Evolutionary conservation across 768 basidiomycete genomes (phyloP), one percentile per base, ranked within the genome.

Genomic region (Tubosaeta brunneosetosa): DNA sequence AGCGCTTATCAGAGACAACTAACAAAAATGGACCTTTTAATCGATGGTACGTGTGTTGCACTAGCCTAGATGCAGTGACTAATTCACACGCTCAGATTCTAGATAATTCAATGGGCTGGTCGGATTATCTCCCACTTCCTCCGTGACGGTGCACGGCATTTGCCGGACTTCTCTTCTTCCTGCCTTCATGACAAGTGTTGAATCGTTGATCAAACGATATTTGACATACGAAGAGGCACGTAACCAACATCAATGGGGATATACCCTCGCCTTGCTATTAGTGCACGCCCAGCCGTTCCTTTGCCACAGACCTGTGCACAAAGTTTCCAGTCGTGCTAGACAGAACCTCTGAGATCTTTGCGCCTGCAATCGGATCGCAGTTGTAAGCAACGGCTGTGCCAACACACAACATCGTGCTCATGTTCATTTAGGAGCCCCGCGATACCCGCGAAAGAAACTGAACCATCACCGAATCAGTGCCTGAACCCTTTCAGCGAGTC

Each of bases 281-380:
- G 27, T 43, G 42, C 44, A 48, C 50, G 37, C 27, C 19, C 40
- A 41, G 27, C 32, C 55, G 56, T 65, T 50, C 44, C 51, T 47
- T 55, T 25, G 59, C 64, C 64, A 65, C 56, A 54, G 32, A 32
- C 34, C 47, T 33, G 38, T 29, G 22, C 32, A 25, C 55, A 49
- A 49, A 47, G 29, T 17, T 43, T 53, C 56, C 47, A 44, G 33
- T 5, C 27, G 45, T 14, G n/a, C 37, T 19, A 22, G n/a, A 37
- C 17, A 48, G 44, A 22, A 22, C 3, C 22, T 22, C 22, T 22
- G 3, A 22, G 22, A 61, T 59, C 62, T 27, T 25, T 55, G 36
- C 53, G 47, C 55, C 50, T 22, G 22, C 22, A 22, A 22, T 22
- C 22, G 22, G 22, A 22, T 22, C 22, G 22, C 22, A 22, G 22